Evolutionary conservation across 768 basidiomycete genomes (phyloP), one percentile per base, ranked within the genome.

Genomic region (Termitomyces sp.): DNA sequence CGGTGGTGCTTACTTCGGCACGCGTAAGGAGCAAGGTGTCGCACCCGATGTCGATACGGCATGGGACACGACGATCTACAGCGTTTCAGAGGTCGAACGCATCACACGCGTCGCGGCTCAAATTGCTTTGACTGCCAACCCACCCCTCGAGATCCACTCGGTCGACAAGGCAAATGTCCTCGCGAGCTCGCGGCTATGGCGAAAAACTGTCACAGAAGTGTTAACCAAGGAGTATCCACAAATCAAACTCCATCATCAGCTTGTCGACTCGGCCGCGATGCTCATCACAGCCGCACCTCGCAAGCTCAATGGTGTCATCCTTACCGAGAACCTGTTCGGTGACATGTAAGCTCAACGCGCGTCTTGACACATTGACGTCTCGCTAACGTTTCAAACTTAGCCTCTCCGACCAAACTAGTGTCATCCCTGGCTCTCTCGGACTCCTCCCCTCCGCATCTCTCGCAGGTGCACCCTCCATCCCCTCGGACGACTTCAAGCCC

Each of bases 141-240:
- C 97, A 4, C 94, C 95, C 19, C 80, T 96, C 46, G 80, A 85
- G 21, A 87, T 99, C 57, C 92, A 93, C 73, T 96, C 94, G 0
- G 80, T 99, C 71, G 97, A 99, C 80, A 99, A 99, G 75, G 97
- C 97, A 53, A 99, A 99, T 73, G 97, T 99, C 21, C 85, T 99
- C 54, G 97, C 97, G 23, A 91, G 85, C 67, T 96, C 93, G 35
- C 78, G 97, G 48, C 77, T 99, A 41, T 99, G 97, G 97, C 78
- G 97, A 57, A 94, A 87, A 71, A 90, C 92, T 21, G 96, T 97
- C 53, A 89, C 84, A 2, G 92, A 97, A 67, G 86, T 90, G 2
- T 72, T 97, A 63, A 73, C 81, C 48, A 82, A 82, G 32, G 97
- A 99, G 71, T 98, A 90, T 73, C 95, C 96, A 6, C 86, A 93